Evolutionary conservation across 2,329 filamentous ascomycete species (phyloP).

Genomic region (Ploettnerulaceae sp.): DNA sequence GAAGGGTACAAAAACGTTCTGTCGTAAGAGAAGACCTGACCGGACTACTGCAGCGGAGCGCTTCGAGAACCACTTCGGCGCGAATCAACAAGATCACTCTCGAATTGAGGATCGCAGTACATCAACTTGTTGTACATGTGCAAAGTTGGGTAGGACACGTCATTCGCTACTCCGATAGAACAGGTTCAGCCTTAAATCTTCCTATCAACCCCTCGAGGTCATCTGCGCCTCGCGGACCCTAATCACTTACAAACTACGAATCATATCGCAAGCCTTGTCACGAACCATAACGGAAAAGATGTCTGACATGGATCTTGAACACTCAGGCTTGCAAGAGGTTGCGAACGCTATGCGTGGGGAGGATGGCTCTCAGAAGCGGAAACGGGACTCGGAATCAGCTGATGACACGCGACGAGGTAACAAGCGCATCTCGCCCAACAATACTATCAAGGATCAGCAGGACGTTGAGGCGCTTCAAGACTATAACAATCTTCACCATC

Average conservation of each 20-base stretch:
- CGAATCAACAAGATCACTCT: constrained; percentile 22
- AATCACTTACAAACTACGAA: constrained; percentile 25
- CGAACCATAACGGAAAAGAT: constrained; percentile 23
- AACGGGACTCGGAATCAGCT: constrained; percentile 35
- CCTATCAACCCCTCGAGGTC: constrained; percentile 32
- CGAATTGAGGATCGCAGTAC: constrained; percentile 26
- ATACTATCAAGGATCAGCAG: constrained; percentile 28
- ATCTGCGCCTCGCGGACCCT: constrained; percentile 30
- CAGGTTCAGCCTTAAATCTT: constrained; percentile 31
- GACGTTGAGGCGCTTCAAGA: constrained; percentile 34
- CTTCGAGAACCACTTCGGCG: constrained; percentile 29
- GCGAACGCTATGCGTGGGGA: constrained; percentile 36
- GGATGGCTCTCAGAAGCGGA: constrained; percentile 33
- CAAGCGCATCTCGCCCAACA: constrained; percentile 34
- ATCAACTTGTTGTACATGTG: constrained; percentile 29
- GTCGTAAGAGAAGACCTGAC: constrained; percentile 26
- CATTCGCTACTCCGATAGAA: constrained; percentile 27
- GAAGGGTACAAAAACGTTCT: constrained; percentile 32
- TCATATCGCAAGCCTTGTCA: constrained; percentile 28
- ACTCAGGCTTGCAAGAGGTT: constrained; percentile 35
- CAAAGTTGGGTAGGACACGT: constrained; percentile 34
- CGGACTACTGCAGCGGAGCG: constrained; percentile 34
- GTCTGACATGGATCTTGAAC: constrained; percentile 35
- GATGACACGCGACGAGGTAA: constrained; percentile 32
- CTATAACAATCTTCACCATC: constrained; percentile 42